Percentiles rank a stretch among this genome's conserved stretches.
These are phyloP conservation scores for Mucor sp. DNA, from an alignment of 371 early-diverging fungal genomes.

Conservation along the genomic window DNA sequence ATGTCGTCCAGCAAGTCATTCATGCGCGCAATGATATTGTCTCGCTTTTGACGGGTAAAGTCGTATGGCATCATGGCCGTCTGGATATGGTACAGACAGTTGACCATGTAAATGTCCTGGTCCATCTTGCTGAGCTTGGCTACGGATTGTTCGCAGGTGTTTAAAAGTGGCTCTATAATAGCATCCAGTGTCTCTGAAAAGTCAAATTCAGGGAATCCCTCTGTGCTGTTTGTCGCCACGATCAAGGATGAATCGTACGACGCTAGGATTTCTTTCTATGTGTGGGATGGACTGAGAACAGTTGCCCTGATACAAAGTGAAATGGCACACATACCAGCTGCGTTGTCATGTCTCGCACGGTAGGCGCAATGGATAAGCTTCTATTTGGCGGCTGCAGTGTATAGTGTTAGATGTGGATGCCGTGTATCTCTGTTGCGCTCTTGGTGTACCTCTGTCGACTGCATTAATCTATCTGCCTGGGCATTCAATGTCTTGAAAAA, in stretches of 20 bases:
- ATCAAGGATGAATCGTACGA: constrained; percentile 77
- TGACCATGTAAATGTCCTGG: constrained; percentile 72
- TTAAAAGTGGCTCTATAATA: constrained; percentile 73
- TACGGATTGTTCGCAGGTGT: constrained; percentile 70
- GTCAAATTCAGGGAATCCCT: constrained; percentile 49
- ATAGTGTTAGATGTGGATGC: background rate
- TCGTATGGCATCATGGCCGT: constrained; percentile 33
- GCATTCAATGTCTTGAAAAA: constrained; percentile 71
- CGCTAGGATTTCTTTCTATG: constrained; percentile 76
- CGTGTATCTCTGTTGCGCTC: background rate
- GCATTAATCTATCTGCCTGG: constrained; percentile 67
- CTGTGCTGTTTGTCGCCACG: constrained; percentile 32
- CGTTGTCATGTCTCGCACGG: constrained; percentile 65
- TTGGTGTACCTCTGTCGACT: constrained; percentile 49
- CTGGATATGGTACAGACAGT: constrained; percentile 72
- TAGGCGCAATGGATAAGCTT: constrained; percentile 65
- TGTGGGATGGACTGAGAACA: background rate
- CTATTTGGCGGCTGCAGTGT: constrained; percentile 53
- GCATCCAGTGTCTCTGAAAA: constrained; percentile 69
- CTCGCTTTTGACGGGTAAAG: constrained; percentile 39
- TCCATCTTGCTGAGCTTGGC: constrained; percentile 58
- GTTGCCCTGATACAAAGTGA: too few species aligned
- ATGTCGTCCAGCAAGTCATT: constrained; percentile 32
- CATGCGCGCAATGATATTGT: constrained; percentile 29
- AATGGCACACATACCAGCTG: constrained; percentile 55